phyloP scores from a whole-genome alignment of 495 filamentous ascomycete genomes.

The Lichenothelia convexa region DNA sequence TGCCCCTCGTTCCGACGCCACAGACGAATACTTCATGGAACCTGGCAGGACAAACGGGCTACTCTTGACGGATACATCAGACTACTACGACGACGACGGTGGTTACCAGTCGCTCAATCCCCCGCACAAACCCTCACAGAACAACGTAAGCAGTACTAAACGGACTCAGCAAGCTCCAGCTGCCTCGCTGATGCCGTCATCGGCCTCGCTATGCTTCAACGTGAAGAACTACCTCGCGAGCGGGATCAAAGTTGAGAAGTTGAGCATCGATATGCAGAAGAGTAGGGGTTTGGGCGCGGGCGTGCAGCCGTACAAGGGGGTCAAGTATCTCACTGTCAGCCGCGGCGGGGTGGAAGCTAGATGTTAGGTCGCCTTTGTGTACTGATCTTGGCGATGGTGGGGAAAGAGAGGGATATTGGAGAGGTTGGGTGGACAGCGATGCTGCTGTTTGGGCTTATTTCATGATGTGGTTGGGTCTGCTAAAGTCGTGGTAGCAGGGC shows the following conservation, averaged over 20 bases:
- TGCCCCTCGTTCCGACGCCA: neutral
- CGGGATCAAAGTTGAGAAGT: constrained; percentile 80
- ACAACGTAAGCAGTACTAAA: constrained; percentile 1
- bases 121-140: constrained; percentile 5
- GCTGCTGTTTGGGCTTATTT: too few species aligned
- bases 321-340: constrained; percentile 90
- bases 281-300: constrained; percentile 73
- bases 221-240: constrained; percentile 92
- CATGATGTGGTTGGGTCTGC: too few species aligned
- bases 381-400: too few species aligned
- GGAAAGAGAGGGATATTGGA: too few species aligned
- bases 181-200: constrained; percentile 76
- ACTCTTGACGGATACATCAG: constrained; percentile 19
- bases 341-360: constrained; percentile 66
- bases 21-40: too few species aligned
- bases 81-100: constrained; percentile 35
- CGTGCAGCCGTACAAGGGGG: constrained; percentile 91
- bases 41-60: constrained; percentile 21
- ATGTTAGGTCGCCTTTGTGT: too few species aligned
- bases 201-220: constrained; percentile 70
- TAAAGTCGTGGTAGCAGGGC: too few species aligned
- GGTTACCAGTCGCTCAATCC: constrained; percentile 31
- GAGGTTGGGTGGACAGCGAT: too few species aligned
- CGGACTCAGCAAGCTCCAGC: constrained; percentile 40
- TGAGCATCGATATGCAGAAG: constrained; percentile 67